phyloP scores from a whole-genome alignment of 2,329 filamentous ascomycete species.

The Chrysosporium queenslandicum region DNA sequence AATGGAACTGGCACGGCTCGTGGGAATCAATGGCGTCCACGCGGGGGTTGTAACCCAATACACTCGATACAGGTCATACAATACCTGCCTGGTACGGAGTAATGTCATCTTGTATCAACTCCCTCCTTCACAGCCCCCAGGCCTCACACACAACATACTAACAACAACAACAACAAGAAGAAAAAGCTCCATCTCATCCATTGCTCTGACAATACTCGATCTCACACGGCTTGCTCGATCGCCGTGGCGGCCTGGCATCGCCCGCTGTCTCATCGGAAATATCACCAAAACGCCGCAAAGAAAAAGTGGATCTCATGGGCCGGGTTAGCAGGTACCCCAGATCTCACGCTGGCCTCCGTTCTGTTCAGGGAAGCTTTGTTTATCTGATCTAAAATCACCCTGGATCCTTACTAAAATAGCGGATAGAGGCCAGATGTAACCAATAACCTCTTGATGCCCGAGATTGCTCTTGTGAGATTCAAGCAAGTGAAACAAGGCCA shows the following conservation, averaged over 20 bases:
- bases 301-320: neutral
- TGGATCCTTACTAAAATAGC: neutral
- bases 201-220: neutral
- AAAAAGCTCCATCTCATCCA: neutral
- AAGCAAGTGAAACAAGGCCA: too few species aligned
- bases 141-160: neutral
- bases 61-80: neutral
- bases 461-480: neutral
- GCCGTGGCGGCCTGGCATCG: neutral
- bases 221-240: neutral
- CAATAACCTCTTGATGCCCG: neutral
- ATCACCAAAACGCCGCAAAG: neutral
- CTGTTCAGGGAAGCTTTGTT: neutral
- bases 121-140: neutral
- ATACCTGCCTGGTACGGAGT: too few species aligned
- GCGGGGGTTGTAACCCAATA: neutral
- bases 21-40: neutral
- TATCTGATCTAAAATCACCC: neutral
- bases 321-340: neutral
- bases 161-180: neutral
- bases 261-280: neutral
- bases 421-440: neutral
- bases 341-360: neutral
- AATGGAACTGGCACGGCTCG: neutral
- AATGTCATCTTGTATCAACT: neutral